Evolutionary conservation across 1,284 basidiomycete species (phyloP).

Genomic region (Spongispora temasekensis): DNA sequence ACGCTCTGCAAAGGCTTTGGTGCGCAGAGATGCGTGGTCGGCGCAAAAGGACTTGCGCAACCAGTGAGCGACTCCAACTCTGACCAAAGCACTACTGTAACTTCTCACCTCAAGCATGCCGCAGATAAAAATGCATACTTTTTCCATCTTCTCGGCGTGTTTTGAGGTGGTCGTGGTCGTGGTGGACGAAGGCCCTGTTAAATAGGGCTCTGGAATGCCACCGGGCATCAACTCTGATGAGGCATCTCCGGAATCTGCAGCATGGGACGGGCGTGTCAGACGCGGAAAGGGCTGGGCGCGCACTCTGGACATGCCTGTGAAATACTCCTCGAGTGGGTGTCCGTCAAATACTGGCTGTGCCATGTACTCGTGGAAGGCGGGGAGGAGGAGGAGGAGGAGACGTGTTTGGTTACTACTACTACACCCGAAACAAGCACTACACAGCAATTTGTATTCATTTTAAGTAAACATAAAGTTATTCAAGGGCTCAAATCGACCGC

Average conservation of each 20-base stretch:
- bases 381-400: too few relatives aligned
- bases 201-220: constrained; percentile 20
- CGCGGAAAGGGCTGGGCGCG: constrained; percentile 3
- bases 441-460: too few relatives aligned
- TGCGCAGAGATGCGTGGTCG: constrained; percentile 23
- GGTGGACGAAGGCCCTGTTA: too few relatives aligned
- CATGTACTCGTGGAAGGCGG: constrained; percentile 43
- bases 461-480: too few relatives aligned
- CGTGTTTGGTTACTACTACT: too few relatives aligned
- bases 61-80: constrained; percentile 35
- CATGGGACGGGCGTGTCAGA: constrained; percentile 19
- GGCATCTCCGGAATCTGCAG: constrained; percentile 58
- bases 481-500: constrained; percentile 9
- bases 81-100: neutral
- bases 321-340: constrained; percentile 73
- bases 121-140: constrained; percentile 27
- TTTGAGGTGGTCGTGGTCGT: constrained; percentile 15
- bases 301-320: constrained; percentile 56
- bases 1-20: constrained; percentile 64
- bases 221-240: constrained; percentile 45
- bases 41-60: constrained; percentile 32
- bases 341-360: constrained; percentile 77
- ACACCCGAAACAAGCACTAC: too few relatives aligned
- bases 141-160: constrained; percentile 30
- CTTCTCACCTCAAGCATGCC: constrained; percentile 29